A percentile compares a stretch with the other conserved stretches of the same genome.
Conservation (phyloP, 139 green algal species). For the Parachlorella kessleri region DNA sequence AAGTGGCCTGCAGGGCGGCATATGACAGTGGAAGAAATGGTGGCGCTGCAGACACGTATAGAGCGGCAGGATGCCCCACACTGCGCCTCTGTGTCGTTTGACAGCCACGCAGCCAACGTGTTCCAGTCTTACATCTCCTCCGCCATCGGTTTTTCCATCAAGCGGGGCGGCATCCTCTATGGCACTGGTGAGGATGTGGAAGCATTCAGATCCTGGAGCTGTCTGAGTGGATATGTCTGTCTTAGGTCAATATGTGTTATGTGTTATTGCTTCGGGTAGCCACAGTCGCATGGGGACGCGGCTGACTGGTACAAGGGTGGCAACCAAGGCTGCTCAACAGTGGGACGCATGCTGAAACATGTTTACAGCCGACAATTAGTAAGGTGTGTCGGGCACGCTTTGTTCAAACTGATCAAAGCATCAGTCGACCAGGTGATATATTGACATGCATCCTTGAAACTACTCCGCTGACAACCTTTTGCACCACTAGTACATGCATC, state of each 20-base stretch:
- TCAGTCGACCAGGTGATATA: too few relatives aligned
- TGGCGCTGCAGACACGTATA: conserved; percentile 88
- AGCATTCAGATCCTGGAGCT: not conserved
- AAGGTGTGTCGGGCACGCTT: too few relatives aligned
- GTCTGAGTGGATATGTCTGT: not conserved
- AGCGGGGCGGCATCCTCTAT: conserved; percentile 92
- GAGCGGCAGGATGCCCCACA: conserved; percentile 92
- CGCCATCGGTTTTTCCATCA: conserved; percentile 92
- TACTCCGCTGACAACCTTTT: too few relatives aligned
- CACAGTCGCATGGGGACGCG: too few relatives aligned
- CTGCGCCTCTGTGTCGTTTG: conserved; percentile 85
- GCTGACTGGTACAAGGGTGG: too few relatives aligned
- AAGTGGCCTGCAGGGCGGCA: conserved; percentile 15
- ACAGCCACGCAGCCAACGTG: conserved; percentile 86
- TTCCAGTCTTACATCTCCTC: conserved; percentile 89
- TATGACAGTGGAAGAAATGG: conserved; percentile 86
- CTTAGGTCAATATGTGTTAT: not conserved
- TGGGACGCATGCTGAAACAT: too few relatives aligned
- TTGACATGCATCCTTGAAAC: too few relatives aligned
- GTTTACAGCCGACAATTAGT: too few relatives aligned
- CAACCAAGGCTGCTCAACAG: too few relatives aligned
- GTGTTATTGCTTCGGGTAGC: too few relatives aligned
- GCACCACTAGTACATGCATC: too few relatives aligned
- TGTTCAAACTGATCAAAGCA: too few relatives aligned
- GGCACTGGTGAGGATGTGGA: conserved; percentile 57